phyloP scores from a whole-genome alignment of 495 filamentous ascomycete genomes.

The Podospora pseudocomata region DNA sequence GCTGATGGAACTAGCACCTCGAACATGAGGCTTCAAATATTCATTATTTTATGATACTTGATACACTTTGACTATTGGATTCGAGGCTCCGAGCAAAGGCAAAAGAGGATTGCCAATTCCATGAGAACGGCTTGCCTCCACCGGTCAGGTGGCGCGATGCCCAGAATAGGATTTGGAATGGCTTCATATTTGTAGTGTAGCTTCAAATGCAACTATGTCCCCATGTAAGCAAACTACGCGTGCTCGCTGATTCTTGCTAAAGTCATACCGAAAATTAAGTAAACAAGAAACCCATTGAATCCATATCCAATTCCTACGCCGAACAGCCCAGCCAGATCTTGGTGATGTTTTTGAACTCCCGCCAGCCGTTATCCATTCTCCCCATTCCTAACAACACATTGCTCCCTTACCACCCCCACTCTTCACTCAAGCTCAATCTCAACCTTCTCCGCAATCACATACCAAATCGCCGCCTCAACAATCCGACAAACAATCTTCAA shows the following conservation, averaged over 20 bases:
- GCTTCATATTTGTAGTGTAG: neutral
- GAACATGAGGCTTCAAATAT: no score
- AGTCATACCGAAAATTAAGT: neutral
- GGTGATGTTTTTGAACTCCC: neutral
- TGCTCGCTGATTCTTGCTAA: neutral
- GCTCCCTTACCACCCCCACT: neutral
- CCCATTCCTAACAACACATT: neutral
- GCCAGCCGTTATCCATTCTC: neutral
- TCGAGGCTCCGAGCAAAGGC: neutral
- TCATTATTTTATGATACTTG: no score
- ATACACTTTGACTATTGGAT: no score
- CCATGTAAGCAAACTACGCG: neutral
- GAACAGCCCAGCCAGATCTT: neutral
- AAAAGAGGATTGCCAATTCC: neutral
- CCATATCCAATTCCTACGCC: neutral
- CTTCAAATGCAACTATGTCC: neutral
- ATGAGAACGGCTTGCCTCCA: neutral
- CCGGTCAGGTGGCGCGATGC: neutral
- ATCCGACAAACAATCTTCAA: conserved; percentile 65
- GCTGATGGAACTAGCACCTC: neutral
- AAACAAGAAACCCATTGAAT: neutral
- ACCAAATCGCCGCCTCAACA: conserved; percentile 67
- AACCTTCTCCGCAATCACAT: conserved; percentile 41
- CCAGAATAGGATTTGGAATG: neutral
- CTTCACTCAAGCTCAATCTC: conserved; percentile 26